phyloP scores from a whole-genome alignment of 805 yeast species.

The Saccharomycopsis fermentans region DNA sequence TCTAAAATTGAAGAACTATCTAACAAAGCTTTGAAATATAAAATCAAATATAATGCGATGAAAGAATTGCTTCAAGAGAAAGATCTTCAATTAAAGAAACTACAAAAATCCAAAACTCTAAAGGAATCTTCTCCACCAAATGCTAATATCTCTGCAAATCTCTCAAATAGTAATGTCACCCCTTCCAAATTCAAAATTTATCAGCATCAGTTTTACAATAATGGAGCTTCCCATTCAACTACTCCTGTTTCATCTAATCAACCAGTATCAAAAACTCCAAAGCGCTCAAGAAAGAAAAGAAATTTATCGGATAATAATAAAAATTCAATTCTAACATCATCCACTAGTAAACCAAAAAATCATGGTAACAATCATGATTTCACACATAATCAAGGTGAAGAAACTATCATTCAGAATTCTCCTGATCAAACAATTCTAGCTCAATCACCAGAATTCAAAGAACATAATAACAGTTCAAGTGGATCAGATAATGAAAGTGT shows the following conservation, averaged over 20 bases:
- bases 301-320: not conserved
- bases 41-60: conserved; percentile 13
- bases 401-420: not conserved
- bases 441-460: not conserved
- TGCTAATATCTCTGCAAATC: not conserved
- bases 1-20: conserved; percentile 7
- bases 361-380: not conserved
- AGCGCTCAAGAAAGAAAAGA: not conserved
- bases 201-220: not conserved
- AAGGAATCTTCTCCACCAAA: not conserved
- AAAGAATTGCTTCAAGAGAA: conserved; percentile 11
- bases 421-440: not conserved
- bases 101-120: conserved; percentile 1
- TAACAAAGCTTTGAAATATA: conserved; percentile 17
- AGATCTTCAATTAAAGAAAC: conserved; percentile 6
- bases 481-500: not conserved
- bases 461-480: not conserved
- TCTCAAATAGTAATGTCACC: not conserved
- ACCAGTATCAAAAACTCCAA: not conserved
- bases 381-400: not conserved
- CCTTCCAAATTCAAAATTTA: conserved; percentile 12
- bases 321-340: not conserved
- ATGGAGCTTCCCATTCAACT: not conserved
- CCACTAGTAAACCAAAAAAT: not conserved
- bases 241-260: not conserved